Evolutionary conservation across 345 rosid species (phyloP), one percentile per base, ranked within the genome.

Genomic region (Garcia nutans): DNA sequence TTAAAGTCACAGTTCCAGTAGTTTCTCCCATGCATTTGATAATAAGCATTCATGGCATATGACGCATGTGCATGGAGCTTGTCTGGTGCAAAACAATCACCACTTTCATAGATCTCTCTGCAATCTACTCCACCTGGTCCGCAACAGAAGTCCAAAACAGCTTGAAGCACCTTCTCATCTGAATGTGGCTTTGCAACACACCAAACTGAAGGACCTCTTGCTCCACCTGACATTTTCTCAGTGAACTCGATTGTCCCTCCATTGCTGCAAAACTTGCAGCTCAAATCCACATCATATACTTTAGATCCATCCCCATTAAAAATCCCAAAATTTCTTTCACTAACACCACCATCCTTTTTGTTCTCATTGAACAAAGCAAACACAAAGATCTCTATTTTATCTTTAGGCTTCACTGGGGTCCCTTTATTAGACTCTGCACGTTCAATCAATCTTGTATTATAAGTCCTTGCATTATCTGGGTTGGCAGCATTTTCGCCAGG

Each of bases 1-100:
- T 88, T 88, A 82, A 90, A 90, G 79, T 88, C 90, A 59, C 92
- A 90, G 75, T 90, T 90, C 94, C 94, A 90, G 70, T 90, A 88
- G 76, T 88, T 90, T 74, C 94, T 87, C 0, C 94, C 94, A 65
- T 87, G 94, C 84, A 88, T 88, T 70, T 88, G 92, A 72, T 90
- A 87, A 74, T 90, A 88, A 37, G 87, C 84, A 79, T 90, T 90
- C 92, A 90, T 88, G 78, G 92, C 90, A 74, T 71, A 87, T 7
- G 92, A 90, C 2, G 94, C 90, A 74, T 85, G 94, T 0, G 94
- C 90, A 66, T 88, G 89, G n/a, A 90, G 68, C 82, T 84, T 90
- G 50, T 83, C 81, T 3, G 90, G 87, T 6, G 74, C 80, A 69
- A 76, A 90, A 68, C 94, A 88, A 28, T 76, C 82, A 13, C 90